Evolutionary conservation across 2,329 filamentous ascomycete species (phyloP).

Genomic region (Penicillium italicum): DNA sequence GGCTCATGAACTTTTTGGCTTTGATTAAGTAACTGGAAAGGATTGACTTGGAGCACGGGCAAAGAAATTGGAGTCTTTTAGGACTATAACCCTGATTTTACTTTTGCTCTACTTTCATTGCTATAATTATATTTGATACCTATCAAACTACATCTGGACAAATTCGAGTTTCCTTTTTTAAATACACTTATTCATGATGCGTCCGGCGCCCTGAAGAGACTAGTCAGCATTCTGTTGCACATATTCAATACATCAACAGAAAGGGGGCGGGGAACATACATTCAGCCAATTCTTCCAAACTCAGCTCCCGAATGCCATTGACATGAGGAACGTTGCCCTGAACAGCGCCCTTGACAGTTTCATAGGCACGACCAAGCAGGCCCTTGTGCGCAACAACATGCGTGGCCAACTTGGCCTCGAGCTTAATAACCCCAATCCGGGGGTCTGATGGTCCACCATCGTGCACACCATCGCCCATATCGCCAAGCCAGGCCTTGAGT

Average conservation of each 20-base stretch:
- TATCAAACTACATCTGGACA: too few relatives aligned
- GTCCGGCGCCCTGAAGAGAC: slow-evolving; percentile 30
- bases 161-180: too few relatives aligned
- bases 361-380: slow-evolving; percentile 60
- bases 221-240: slow-evolving; percentile 1
- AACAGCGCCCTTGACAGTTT: slow-evolving; percentile 71
- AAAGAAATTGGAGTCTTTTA: too few relatives aligned
- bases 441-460: slow-evolving; percentile 80
- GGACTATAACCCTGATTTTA: too few relatives aligned
- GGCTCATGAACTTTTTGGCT: too few relatives aligned
- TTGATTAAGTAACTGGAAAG: too few relatives aligned
- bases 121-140: too few relatives aligned
- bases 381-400: slow-evolving; percentile 66
- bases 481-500: slow-evolving; percentile 82
- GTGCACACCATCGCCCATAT: slow-evolving; percentile 77
- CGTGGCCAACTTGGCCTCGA: slow-evolving; percentile 68
- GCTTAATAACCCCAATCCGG: slow-evolving; percentile 74
- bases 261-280: slow-evolving; percentile 42
- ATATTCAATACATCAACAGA: neutral
- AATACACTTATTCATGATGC: slow-evolving; percentile 22
- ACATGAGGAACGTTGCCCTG: slow-evolving; percentile 68
- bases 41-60: too few relatives aligned
- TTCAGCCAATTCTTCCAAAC: slow-evolving; percentile 60
- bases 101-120: too few relatives aligned
- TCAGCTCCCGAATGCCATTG: slow-evolving; percentile 73